phyloP scores from a whole-genome alignment of 2,329 filamentous ascomycete genomes.

The Epichloe scottii region DNA sequence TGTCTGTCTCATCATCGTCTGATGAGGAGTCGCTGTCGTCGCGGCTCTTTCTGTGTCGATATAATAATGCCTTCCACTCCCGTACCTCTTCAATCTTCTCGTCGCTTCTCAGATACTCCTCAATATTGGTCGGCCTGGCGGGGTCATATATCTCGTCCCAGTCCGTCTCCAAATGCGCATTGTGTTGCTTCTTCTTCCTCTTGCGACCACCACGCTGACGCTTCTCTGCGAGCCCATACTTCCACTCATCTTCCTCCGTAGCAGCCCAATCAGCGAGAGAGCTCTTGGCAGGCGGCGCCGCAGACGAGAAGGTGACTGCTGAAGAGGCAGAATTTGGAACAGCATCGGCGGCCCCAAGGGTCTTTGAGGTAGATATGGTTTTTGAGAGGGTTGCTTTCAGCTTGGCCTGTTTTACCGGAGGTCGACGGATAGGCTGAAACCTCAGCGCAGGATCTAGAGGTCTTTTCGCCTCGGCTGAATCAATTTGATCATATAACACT shows the following conservation, averaged over 20 bases:
- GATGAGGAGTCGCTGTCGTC: conserved; percentile 26
- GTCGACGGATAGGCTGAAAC: conserved; percentile 78
- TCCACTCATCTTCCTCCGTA: conserved; percentile 69
- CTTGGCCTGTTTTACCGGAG: conserved; percentile 46
- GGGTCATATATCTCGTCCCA: conserved; percentile 93
- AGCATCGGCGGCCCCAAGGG: conserved; percentile 5
- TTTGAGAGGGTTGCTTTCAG: conserved; percentile 48
- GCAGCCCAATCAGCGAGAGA: conserved; percentile 72
- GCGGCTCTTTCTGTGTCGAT: conserved; percentile 49
- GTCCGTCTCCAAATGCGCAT: conserved; percentile 49
- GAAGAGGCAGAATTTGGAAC: conserved; percentile 9
- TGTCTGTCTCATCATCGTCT: conserved; percentile 27
- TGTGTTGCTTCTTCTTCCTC: conserved; percentile 57
- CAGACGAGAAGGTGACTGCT: conserved; percentile 19
- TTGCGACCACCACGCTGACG: conserved; percentile 66
- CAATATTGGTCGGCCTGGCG: conserved; percentile 66
- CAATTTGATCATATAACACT: conserved; percentile 53
- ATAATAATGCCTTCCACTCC: conserved; percentile 77
- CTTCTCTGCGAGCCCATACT: conserved; percentile 51
- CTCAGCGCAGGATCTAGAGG: conserved; percentile 49
- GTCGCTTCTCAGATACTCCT: conserved; percentile 73
- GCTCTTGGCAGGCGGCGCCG: conserved; percentile 38
- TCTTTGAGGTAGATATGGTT: conserved; percentile 20
- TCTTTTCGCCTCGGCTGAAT: conserved; percentile 46
- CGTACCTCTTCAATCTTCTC: conserved; percentile 68